phyloP scores from a whole-genome alignment of 2,329 filamentous ascomycete genomes.

The Neobulgaria alba region DNA sequence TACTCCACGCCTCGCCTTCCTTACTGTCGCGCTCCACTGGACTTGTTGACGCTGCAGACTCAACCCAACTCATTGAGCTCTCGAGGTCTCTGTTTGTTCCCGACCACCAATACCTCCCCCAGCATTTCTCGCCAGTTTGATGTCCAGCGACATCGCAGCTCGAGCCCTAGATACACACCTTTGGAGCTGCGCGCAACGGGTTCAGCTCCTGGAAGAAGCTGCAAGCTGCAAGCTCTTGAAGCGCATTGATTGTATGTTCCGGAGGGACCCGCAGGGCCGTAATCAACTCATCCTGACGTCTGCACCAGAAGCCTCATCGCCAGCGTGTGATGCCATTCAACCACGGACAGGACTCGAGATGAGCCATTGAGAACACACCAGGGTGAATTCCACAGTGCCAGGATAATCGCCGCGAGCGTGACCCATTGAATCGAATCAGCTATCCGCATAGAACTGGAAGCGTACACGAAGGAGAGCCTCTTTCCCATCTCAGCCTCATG shows the following conservation, averaged over 20 bases:
- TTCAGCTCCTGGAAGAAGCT: not conserved
- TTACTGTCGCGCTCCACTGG: not conserved
- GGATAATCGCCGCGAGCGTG: conserved; percentile 1
- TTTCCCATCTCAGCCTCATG: conserved; percentile 18
- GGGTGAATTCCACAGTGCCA: conserved; percentile 12
- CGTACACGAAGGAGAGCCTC: not conserved
- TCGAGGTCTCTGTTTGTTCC: not conserved
- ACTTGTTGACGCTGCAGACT: too few relatives aligned
- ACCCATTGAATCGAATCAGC: not conserved
- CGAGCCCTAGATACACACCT: not conserved
- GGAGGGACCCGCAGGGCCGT: conserved; percentile 1
- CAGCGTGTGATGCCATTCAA: too few relatives aligned
- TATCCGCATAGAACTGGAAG: not conserved
- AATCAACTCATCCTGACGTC: too few relatives aligned
- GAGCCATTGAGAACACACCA: conserved; percentile 12
- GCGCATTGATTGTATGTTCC: not conserved
- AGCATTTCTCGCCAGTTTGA: not conserved
- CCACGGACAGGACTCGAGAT: conserved; percentile 19
- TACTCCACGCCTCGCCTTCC: too few relatives aligned
- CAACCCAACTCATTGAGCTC: not conserved
- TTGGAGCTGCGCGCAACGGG: not conserved
- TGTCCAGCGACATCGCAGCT: not conserved
- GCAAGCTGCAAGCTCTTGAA: not conserved
- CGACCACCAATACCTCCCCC: too few relatives aligned
- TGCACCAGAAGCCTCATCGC: too few relatives aligned